A percentile compares a stretch with the other conserved stretches of the same genome.
phyloP scores from a whole-genome alignment of 805 yeast species.

The Candida qinlingensis region DNA sequence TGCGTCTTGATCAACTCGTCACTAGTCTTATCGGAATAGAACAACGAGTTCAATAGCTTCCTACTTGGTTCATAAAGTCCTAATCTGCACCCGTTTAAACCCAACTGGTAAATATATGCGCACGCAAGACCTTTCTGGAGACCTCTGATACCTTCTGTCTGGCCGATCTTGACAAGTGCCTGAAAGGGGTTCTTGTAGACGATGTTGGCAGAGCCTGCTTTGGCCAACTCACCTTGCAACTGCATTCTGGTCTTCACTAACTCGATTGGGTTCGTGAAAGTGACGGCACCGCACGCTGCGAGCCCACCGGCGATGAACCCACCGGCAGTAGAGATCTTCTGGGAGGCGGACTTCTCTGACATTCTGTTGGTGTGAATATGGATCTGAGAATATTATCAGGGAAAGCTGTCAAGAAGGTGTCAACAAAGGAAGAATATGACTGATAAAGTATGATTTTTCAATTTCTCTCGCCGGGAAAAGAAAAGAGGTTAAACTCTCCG shows the following conservation, averaged over 20 bases:
- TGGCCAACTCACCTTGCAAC: constrained; percentile 78
- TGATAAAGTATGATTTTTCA: too few species aligned
- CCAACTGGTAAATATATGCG: constrained; percentile 87
- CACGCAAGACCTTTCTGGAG: constrained; percentile 84
- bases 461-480: too few species aligned
- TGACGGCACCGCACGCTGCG: constrained; percentile 98
- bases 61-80: constrained; percentile 93
- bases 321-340: constrained; percentile 58
- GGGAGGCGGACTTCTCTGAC: constrained; percentile 38
- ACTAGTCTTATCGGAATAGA: constrained; percentile 39
- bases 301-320: constrained; percentile 88
- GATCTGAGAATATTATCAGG: too few species aligned
- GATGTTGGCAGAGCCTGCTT: constrained; percentile 40
- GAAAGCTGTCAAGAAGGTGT: too few species aligned
- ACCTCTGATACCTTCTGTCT: constrained; percentile 82
- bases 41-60: constrained; percentile 44
- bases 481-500: too few species aligned
- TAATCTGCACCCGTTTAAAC: constrained; percentile 88
- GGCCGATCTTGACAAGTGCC: constrained; percentile 66
- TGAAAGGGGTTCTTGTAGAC: constrained; percentile 83
- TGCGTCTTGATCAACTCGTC: constrained; percentile 44
- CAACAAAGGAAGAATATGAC: too few species aligned
- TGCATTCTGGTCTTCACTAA: constrained; percentile 95
- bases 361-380: too few species aligned
- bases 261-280: constrained; percentile 94